These are phyloP conservation scores for Coemansia sp. DNA, from an alignment of 192 early-diverging fungal genomes.

Conservation along the genomic window DNA sequence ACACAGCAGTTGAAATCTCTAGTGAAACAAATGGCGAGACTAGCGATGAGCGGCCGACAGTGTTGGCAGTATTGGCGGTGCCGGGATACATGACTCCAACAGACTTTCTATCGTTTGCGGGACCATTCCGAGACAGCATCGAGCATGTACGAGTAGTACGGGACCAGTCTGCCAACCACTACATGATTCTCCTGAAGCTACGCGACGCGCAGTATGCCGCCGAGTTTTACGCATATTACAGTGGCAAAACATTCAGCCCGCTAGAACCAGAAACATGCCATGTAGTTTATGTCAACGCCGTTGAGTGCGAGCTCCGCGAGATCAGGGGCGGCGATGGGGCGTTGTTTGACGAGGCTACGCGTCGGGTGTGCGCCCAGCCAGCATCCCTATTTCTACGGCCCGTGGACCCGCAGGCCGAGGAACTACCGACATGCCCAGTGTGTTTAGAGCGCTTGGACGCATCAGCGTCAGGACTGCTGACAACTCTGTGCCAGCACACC, in stretches of 20 bases:
- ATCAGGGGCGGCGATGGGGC: constrained; percentile 25
- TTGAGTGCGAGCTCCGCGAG: constrained; percentile 65
- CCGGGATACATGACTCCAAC: constrained; percentile 87
- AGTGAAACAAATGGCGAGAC: background rate
- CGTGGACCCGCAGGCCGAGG: constrained; percentile 25
- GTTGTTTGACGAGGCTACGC: constrained; percentile 2
- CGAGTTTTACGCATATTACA: constrained; percentile 77
- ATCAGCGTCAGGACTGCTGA: constrained; percentile 82
- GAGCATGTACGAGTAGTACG: constrained; percentile 76
- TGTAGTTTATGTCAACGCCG: constrained; percentile 77
- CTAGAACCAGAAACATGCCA: constrained; percentile 83
- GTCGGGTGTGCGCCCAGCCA: constrained; percentile 13
- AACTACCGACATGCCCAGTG: constrained; percentile 94
- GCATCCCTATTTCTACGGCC: constrained; percentile 36
- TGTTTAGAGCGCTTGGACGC: constrained; percentile 96
- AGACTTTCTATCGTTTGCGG: constrained; percentile 88
- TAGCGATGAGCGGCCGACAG: constrained; percentile 11
- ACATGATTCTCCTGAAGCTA: constrained; percentile 88
- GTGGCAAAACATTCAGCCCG: constrained; percentile 82
- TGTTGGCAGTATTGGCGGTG: constrained; percentile 80
- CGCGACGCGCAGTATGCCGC: constrained; percentile 58
- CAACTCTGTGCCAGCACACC: constrained; percentile 92
- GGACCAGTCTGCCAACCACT: constrained; percentile 83
- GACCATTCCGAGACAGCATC: constrained; percentile 66
- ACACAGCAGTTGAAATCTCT: background rate